Percentiles rank a stretch among this genome's conserved stretches.
Conservation (phyloP, 768 basidiomycete species). For the Royoungia palumana region DNA sequence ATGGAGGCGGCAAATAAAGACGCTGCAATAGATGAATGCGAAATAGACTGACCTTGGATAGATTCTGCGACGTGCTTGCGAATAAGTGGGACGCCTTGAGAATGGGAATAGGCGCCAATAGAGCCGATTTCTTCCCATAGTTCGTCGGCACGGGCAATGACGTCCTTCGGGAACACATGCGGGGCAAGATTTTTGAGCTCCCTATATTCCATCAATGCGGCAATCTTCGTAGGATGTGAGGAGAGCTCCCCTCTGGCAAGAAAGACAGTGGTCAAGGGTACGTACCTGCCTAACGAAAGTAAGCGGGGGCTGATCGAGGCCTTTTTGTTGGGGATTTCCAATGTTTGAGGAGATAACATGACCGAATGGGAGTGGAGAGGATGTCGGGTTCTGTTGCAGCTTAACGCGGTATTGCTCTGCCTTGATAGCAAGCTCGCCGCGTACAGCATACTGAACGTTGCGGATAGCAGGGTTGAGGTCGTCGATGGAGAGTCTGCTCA, state of each 20-base stretch:
- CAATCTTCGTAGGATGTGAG: slow-evolving; percentile 51
- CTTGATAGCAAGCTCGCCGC: slow-evolving; percentile 94
- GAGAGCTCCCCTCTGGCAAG: background rate
- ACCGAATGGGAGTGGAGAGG: slow-evolving; percentile 73
- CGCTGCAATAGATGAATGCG: background rate
- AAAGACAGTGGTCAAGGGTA: background rate
- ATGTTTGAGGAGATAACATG: slow-evolving; percentile 94
- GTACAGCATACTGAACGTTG: slow-evolving; percentile 94
- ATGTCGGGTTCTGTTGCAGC: slow-evolving; percentile 48
- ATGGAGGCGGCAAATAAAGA: slow-evolving; percentile 3
- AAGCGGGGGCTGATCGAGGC: slow-evolving; percentile 88
- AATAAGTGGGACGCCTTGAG: slow-evolving; percentile 88
- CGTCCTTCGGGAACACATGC: slow-evolving; percentile 80
- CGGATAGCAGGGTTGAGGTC: slow-evolving; percentile 81
- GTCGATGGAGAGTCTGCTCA: slow-evolving; percentile 61
- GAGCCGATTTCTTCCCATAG: slow-evolving; percentile 86
- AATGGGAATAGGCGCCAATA: slow-evolving; percentile 93
- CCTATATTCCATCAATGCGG: slow-evolving; percentile 90
- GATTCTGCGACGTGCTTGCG: slow-evolving; percentile 86
- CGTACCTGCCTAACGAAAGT: slow-evolving; percentile 89
- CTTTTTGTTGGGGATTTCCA: slow-evolving; percentile 96
- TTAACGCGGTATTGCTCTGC: slow-evolving; percentile 77
- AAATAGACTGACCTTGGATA: slow-evolving; percentile 62
- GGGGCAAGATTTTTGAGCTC: slow-evolving; percentile 74
- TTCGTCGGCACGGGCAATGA: slow-evolving; percentile 75